A percentile compares a stretch with the other conserved stretches of the same genome.
Evolutionary conservation across 352 stramenopile genomes (phyloP).

Genomic region (Phytopythium delawarense): DNA sequence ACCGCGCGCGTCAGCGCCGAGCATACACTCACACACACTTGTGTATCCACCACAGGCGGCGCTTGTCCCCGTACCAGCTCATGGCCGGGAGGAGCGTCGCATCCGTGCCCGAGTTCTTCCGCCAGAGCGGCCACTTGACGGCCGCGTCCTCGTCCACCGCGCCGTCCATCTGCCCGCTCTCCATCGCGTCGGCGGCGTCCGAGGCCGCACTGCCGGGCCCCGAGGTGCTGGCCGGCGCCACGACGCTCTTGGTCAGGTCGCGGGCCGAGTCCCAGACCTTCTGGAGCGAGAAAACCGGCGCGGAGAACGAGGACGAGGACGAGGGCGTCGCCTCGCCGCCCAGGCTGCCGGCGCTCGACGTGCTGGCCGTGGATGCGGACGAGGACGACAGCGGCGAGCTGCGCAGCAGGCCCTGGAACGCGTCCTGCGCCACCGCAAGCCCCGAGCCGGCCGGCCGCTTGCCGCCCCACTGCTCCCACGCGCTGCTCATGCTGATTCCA

Average conservation of each 20-base stretch:
- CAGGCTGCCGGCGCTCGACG: slow-evolving; percentile 14
- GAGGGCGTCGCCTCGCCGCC: neutral
- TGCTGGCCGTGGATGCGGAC: slow-evolving; percentile 31
- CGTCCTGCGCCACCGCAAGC: slow-evolving; percentile 35
- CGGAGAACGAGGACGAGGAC: too few relatives aligned
- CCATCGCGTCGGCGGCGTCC: slow-evolving; percentile 32
- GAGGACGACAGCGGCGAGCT: slow-evolving; percentile 32
- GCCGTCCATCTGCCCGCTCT: slow-evolving; percentile 34
- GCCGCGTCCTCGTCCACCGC: slow-evolving; percentile 18
- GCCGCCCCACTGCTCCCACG: slow-evolving; percentile 70
- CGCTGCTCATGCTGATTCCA: slow-evolving; percentile 20
- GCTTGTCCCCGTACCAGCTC: slow-evolving; percentile 38
- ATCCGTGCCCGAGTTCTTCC: slow-evolving; percentile 29
- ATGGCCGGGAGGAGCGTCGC: slow-evolving; percentile 38
- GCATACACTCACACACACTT: neutral
- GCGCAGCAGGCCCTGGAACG: slow-evolving; percentile 48
- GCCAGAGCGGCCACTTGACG: slow-evolving; percentile 36
- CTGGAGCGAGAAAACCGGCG: slow-evolving; percentile 29
- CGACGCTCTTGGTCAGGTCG: slow-evolving; percentile 40
- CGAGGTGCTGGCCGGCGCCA: slow-evolving; percentile 8
- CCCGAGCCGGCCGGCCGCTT: slow-evolving; percentile 42
- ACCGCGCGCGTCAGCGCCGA: neutral
- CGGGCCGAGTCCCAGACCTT: slow-evolving; percentile 65
- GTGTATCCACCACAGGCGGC: neutral
- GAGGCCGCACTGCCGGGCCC: slow-evolving; percentile 5